Base-by-base conservation (phyloP, 1,284 basidiomycete species). In the Microbotryomycetes sp. region DNA sequence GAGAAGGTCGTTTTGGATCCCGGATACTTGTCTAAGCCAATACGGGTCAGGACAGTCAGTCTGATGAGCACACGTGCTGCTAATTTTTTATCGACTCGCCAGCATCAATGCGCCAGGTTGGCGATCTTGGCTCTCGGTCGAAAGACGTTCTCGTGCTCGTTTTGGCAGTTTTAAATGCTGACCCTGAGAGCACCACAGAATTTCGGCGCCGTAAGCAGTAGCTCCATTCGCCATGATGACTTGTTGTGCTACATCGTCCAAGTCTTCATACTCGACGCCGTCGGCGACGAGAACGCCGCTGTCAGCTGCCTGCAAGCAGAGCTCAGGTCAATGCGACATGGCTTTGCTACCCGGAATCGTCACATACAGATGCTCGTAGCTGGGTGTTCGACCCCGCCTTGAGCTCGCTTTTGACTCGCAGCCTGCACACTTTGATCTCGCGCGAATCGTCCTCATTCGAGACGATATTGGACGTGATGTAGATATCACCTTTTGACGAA, bases 171-270 rank as follows among this genome's bases (percentile, higher is more conserved):
- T 52, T n/a, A 24, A 7, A n/a, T 52, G 50, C 28, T 52, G 50
- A 3, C 50, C 50, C 28, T 52, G 50, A 7, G 50, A 52, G 50
- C 50, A 52, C 50, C 50, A 52, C 26, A 52, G 50, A n/a, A 52
- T 29, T 24, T 27, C n/a, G 16, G 23, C 11, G 13, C 50, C 50
- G 28, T 52, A 52, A 3, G 50, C 50, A n/a, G 50, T 52, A 18
- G 50, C 50, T 27, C 50, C 50, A 29, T 52, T 52, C 24, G 50
- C 50, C 50, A 52, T 52, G 50, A 29, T 29, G 6, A 52, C 50
- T 7, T 29, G 21, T 27, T 52, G 24, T 26, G 50, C 50, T 6
- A 52, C 26, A n/a, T 52, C 6, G 24, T 3, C 26, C 23, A 52
- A 29, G 3, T 52, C 50, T 29, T 52, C 50, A 26, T 52, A 52